Evolutionary conservation across 2,329 filamentous ascomycete genomes (phyloP).

Genomic region (Curvularia sp.): DNA sequence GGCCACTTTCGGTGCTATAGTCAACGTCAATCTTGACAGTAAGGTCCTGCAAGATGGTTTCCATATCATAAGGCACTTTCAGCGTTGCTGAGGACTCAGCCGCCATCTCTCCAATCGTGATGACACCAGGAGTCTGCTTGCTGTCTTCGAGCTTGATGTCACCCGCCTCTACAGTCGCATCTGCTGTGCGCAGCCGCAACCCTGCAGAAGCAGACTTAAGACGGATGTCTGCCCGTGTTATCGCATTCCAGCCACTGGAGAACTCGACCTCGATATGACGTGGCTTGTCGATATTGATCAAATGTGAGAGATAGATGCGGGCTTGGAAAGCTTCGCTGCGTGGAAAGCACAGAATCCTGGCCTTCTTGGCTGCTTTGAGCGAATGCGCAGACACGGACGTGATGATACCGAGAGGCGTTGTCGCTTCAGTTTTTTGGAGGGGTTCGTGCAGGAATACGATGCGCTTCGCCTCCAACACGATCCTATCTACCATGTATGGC

Average conservation of each 20-base stretch:
- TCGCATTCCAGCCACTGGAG: slow-evolving; percentile 75
- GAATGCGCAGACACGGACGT: slow-evolving; percentile 47
- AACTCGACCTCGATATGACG: slow-evolving; percentile 79
- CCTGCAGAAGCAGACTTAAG: slow-evolving; percentile 68
- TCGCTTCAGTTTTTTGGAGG: slow-evolving; percentile 57
- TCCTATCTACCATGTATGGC: slow-evolving; percentile 75
- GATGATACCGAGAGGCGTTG: slow-evolving; percentile 58
- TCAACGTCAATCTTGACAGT: slow-evolving; percentile 76
- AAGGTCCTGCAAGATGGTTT: slow-evolving; percentile 75
- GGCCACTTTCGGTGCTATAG: slow-evolving; percentile 72
- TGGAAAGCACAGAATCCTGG: slow-evolving; percentile 76
- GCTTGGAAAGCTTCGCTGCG: slow-evolving; percentile 72
- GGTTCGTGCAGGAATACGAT: slow-evolving; percentile 71
- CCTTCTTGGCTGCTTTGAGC: slow-evolving; percentile 50
- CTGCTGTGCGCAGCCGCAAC: slow-evolving; percentile 62
- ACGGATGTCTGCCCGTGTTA: slow-evolving; percentile 57
- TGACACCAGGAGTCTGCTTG: slow-evolving; percentile 54
- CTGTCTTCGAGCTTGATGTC: slow-evolving; percentile 52
- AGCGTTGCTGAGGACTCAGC: slow-evolving; percentile 62
- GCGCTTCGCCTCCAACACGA: slow-evolving; percentile 70
- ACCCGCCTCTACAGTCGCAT: slow-evolving; percentile 55
- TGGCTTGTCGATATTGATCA: slow-evolving; percentile 80
- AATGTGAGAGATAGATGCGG: slow-evolving; percentile 68
- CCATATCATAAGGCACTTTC: slow-evolving; percentile 80
- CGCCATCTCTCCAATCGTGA: slow-evolving; percentile 56